phyloP scores from a whole-genome alignment of 805 yeast genomes.

The Dipodascopsis uninucleata region DNA sequence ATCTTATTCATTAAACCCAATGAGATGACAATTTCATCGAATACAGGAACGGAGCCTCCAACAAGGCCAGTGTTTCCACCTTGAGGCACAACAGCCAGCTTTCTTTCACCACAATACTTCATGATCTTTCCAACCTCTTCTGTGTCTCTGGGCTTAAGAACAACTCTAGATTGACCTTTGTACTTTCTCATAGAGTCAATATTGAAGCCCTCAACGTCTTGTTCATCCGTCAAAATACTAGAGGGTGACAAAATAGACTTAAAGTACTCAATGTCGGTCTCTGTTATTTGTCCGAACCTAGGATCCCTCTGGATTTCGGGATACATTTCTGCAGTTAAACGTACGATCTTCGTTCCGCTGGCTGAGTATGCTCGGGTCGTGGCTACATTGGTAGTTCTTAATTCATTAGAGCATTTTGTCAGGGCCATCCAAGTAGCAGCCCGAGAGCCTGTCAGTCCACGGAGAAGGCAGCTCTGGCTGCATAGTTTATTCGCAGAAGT shows the following conservation, averaged over 20 bases:
- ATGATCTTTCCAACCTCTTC: conserved; percentile 73
- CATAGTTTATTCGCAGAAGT: too few relatives aligned
- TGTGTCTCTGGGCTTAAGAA: conserved; percentile 76
- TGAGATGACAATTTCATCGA: conserved; percentile 81
- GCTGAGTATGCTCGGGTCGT: background rate
- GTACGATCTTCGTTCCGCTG: conserved; percentile 20
- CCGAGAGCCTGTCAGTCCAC: too few relatives aligned
- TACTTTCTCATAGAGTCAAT: conserved; percentile 95
- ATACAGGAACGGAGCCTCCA: conserved; percentile 89
- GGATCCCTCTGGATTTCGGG: conserved; percentile 30
- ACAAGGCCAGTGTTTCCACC: conserved; percentile 97
- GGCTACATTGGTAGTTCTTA: background rate
- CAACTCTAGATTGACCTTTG: conserved; percentile 77
- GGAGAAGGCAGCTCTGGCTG: too few relatives aligned
- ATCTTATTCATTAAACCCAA: conserved; percentile 68
- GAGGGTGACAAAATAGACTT: conserved; percentile 51
- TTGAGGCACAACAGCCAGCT: conserved; percentile 87
- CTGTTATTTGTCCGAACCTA: conserved; percentile 39
- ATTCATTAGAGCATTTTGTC: too few relatives aligned
- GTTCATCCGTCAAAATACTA: conserved; percentile 50
- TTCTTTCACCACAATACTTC: conserved; percentile 72
- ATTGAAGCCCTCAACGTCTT: conserved; percentile 67
- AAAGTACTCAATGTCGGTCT: conserved; percentile 60
- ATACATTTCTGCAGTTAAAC: conserved; percentile 28
- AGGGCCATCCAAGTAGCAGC: too few relatives aligned